A percentile compares a stretch with the other conserved stretches of the same genome.
phyloP scores from a whole-genome alignment of 257 asterid genomes.

The Lycium ferocissimum region DNA sequence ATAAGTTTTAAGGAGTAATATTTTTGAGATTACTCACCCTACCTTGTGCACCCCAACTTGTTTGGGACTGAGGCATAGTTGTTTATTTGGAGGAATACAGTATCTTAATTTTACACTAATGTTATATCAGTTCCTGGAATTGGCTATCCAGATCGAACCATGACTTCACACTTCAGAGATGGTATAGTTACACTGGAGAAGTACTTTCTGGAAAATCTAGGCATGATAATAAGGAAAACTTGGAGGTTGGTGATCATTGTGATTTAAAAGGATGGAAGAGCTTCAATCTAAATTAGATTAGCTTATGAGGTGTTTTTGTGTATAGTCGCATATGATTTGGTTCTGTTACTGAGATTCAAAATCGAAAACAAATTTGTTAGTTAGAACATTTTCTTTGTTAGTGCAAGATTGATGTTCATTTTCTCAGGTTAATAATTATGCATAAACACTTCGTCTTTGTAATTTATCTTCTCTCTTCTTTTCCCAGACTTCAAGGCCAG shows the following conservation, averaged over 20 bases:
- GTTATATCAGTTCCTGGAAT: background rate
- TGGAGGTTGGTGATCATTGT: background rate
- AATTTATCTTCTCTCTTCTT: slow-evolving; percentile 1
- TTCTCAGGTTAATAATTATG: background rate
- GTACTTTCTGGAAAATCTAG: background rate
- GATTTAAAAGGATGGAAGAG: background rate
- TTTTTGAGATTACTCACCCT: background rate
- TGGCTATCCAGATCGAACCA: slow-evolving; percentile 3
- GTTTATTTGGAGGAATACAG: background rate
- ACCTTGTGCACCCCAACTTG: background rate
- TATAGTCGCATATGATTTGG: background rate
- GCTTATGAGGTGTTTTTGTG: background rate
- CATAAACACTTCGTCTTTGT: background rate
- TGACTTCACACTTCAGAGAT: background rate
- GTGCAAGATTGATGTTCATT: background rate
- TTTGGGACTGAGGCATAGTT: background rate
- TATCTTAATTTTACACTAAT: background rate
- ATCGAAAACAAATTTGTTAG: background rate
- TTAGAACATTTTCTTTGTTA: background rate
- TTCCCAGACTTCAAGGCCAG: slow-evolving; percentile 91
- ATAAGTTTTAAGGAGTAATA: background rate
- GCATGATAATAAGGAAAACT: background rate
- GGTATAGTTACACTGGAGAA: background rate
- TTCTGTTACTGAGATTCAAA: background rate
- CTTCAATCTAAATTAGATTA: background rate